Evolutionary conservation across 2,329 filamentous ascomycete genomes (phyloP), one percentile per base, ranked within the genome.

Genomic region (Intubia oerlemansii): DNA sequence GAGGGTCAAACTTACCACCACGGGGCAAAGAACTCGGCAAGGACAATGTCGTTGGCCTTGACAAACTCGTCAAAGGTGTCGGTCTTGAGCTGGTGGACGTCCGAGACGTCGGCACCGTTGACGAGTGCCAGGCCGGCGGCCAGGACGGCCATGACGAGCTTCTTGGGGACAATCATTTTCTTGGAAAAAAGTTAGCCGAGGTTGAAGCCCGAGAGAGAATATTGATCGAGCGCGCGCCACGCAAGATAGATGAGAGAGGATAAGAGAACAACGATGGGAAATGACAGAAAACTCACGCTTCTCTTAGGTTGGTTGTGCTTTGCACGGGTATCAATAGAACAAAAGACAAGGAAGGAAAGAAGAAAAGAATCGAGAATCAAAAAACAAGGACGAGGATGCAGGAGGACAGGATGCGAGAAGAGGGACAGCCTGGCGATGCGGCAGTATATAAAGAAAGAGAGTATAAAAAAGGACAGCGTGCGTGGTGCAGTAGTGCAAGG

Each of bases 61-160:
- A 98, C 59, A 53, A 93, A 98, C 36, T 73, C 66, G 41, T 77
- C 65, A 52, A 98, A 98, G 39, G 66, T 80, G 47, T 85, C 80
- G 52, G 74, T 73, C 53, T 77, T 90, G 39, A 98, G 62, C 41
- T 80, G 69, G 44, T 69, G 54, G 39, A 98, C 88, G 50, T 95
- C 82, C 26, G 81, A 91, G 28, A 61, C 61, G 25, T 59, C 56
- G 42, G 66, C 72, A 39, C 61, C 51, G 39, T 60, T 59, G 35
- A 63, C 60, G 34, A 59, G 52, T 39, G 61, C 59, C 41, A 67
- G 11, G 28, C 28, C 28, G 24, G 24, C 24, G 41, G 56, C 52
- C 42, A 59, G 55, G 37, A 66, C 42, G 41, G 26, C 26, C 22
- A 25, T 23, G 11, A 23, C 21, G 5, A 25, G n/a, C 5, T 51